Percentiles rank a stretch among this genome's conserved stretches.
Evolutionary conservation across 495 filamentous ascomycete species (phyloP).

Genomic region (Aspergillus baeticus): DNA sequence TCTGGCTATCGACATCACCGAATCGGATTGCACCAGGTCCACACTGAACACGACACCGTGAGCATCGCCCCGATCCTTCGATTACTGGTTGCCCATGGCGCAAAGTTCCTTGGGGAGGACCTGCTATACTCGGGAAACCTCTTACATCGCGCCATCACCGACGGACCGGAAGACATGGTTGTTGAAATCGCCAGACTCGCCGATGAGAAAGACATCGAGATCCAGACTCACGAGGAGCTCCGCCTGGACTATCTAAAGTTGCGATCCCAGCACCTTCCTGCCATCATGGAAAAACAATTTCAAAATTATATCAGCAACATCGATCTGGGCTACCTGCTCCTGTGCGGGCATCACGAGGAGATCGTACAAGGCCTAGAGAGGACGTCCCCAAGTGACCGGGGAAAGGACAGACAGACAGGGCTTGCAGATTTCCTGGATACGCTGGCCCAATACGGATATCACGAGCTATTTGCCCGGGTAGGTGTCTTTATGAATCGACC

Average conservation of each 20-base stretch:
- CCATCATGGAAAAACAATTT: slow-evolving; percentile 3
- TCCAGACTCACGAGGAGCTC: not conserved
- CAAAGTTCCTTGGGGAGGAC: not conserved
- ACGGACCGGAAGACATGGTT: slow-evolving; percentile 17
- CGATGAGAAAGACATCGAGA: not conserved
- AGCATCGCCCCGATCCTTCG: not conserved
- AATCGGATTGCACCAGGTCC: not conserved
- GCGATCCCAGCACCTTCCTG: slow-evolving; percentile 13
- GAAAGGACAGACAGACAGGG: not conserved
- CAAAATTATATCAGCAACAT: not conserved
- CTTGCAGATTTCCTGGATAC: slow-evolving; percentile 9
- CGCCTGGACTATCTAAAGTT: slow-evolving; percentile 4
- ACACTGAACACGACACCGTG: not conserved
- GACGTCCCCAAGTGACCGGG: not conserved
- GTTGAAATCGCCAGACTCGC: slow-evolving; percentile 10
- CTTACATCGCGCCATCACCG: not conserved
- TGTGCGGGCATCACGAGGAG: slow-evolving; percentile 11
- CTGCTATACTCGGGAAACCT: not conserved
- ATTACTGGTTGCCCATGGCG: not conserved
- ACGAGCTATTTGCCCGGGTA: slow-evolving; percentile 19
- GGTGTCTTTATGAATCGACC: slow-evolving; percentile 6
- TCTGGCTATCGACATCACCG: not conserved
- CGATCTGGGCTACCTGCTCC: slow-evolving; percentile 4
- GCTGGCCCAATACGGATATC: slow-evolving; percentile 21
- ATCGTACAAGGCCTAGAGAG: slow-evolving; percentile 13